Evolutionary conservation across 108 stramenopile genomes (phyloP).

Genomic region (Stephanodiscus triporus): DNA sequence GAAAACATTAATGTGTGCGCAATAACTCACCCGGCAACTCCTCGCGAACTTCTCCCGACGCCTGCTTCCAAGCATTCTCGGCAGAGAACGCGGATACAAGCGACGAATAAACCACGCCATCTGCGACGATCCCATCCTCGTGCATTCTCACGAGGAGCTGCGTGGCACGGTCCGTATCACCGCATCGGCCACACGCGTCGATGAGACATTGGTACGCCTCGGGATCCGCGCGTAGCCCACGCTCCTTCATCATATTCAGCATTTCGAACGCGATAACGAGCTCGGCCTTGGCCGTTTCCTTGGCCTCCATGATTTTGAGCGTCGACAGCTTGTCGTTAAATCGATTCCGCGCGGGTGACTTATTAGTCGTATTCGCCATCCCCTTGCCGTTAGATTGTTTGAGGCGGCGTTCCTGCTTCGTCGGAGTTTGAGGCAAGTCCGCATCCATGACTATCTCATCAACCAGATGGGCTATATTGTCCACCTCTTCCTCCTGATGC

Average conservation of each 20-base stretch:
- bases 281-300: slow-evolving; percentile 76
- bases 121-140: slow-evolving; percentile 87
- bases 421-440: slow-evolving; percentile 36
- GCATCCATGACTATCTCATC: slow-evolving; percentile 51
- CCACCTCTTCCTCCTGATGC: slow-evolving; percentile 13
- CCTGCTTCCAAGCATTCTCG: slow-evolving; percentile 77
- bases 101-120: slow-evolving; percentile 84
- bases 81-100: slow-evolving; percentile 84
- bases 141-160: slow-evolving; percentile 80
- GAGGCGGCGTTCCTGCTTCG: slow-evolving; percentile 9
- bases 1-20: neutral
- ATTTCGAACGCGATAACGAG: slow-evolving; percentile 81
- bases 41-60: slow-evolving; percentile 58
- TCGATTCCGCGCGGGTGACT: slow-evolving; percentile 47
- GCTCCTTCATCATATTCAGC: slow-evolving; percentile 86
- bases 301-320: slow-evolving; percentile 79
- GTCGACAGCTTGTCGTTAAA: slow-evolving; percentile 80
- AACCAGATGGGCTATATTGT: slow-evolving; percentile 37
- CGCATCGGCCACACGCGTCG: slow-evolving; percentile 86
- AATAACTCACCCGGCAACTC: slow-evolving; percentile 64
- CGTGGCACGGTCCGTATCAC: slow-evolving; percentile 82
- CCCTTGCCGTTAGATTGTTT: neutral
- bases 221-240: slow-evolving; percentile 75
- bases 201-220: slow-evolving; percentile 82
- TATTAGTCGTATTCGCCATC: slow-evolving; percentile 1